Conservation (phyloP, 371 early-diverging fungal species). For the Circinella umbellata region DNA sequence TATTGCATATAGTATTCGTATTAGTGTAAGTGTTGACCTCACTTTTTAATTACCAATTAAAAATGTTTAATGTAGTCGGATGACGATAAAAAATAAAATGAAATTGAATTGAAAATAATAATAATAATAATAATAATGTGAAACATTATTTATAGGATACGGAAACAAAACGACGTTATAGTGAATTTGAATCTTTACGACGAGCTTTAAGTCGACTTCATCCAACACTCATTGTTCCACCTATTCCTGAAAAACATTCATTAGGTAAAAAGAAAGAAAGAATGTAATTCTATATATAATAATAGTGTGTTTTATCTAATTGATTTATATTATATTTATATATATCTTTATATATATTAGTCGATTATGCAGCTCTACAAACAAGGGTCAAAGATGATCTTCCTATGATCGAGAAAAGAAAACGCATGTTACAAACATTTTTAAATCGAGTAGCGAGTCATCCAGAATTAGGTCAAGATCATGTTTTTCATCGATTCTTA, state of each 20-base stretch:
- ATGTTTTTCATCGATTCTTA: constrained; percentile 87
- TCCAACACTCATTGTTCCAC: constrained; percentile 90
- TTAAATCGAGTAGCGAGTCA: constrained; percentile 89
- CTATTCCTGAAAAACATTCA: constrained; percentile 96
- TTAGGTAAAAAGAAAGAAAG: constrained; percentile 54
- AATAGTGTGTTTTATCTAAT: too few relatives aligned
- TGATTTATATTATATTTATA: too few relatives aligned
- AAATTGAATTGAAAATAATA: too few relatives aligned
- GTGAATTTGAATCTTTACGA: constrained; percentile 94
- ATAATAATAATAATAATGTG: too few relatives aligned
- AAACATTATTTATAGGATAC: constrained; percentile 27
- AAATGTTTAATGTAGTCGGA: too few relatives aligned
- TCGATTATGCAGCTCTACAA: constrained; percentile 86
- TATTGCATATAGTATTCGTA: constrained; percentile 59
- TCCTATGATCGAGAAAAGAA: constrained; percentile 85
- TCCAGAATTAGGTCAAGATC: constrained; percentile 84
- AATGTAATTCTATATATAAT: too few relatives aligned
- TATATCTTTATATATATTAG: constrained; percentile 32
- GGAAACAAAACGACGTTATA: constrained; percentile 67
- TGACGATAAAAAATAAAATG: too few relatives aligned
- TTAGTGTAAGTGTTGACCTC: constrained; percentile 39
- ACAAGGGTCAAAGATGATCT: constrained; percentile 91
- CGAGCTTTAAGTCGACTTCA: constrained; percentile 77
- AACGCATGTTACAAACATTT: constrained; percentile 93
- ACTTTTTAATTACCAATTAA: too few relatives aligned